These are phyloP conservation scores for Hygrocybe punicea DNA, from an alignment of 768 basidiomycete species.

Conservation along the genomic window DNA sequence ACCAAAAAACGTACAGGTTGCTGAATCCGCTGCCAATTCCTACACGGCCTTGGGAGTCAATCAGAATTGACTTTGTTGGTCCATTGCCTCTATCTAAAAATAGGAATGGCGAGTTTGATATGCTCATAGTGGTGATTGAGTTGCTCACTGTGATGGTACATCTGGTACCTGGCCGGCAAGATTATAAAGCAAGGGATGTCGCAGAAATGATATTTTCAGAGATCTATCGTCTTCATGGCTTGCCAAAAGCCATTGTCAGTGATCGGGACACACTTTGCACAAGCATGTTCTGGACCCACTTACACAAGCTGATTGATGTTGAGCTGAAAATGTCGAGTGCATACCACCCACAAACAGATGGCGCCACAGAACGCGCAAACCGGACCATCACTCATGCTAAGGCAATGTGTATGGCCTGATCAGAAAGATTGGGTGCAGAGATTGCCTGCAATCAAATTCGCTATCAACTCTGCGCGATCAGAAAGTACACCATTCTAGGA, in stretches of 20 bases:
- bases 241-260: conserved; percentile 24
- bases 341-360: conserved; percentile 19
- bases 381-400: conserved; percentile 29
- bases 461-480: conserved; percentile 34
- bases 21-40: conserved; percentile 20
- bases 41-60: conserved; percentile 22
- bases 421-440: conserved; percentile 30
- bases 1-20: conserved; percentile 13
- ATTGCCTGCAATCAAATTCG: conserved; percentile 35
- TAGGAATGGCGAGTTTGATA: conserved; percentile 19
- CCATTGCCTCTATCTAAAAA: conserved; percentile 25
- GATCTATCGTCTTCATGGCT: conserved; percentile 29
- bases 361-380: conserved; percentile 33
- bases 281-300: conserved; percentile 9
- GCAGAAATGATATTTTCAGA: conserved; percentile 21
- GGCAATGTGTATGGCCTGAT: conserved; percentile 18
- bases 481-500: conserved; percentile 37
- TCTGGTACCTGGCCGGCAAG: conserved; percentile 10
- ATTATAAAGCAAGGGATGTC: conserved; percentile 12
- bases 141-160: conserved; percentile 12
- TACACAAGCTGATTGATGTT: conserved; percentile 16
- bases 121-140: conserved; percentile 19
- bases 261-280: conserved; percentile 19
- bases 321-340: conserved; percentile 31
- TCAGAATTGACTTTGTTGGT: conserved; percentile 31